A percentile compares a stretch with the other conserved stretches of the same genome.
phyloP scores from a whole-genome alignment of 73 alveolate species.

The Stentor coeruleus region DNA sequence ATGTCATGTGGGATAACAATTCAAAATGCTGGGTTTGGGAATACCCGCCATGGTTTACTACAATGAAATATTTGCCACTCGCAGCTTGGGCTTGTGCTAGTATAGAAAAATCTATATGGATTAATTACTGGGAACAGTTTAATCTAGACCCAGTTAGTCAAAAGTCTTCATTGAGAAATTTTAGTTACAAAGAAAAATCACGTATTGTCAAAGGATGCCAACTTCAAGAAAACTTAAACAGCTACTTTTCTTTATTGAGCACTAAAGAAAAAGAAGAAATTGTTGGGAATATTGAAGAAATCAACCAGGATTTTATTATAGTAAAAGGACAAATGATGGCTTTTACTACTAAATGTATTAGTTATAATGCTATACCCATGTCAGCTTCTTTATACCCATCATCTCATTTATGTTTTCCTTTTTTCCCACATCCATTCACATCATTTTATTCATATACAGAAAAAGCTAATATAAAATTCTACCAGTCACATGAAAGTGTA shows the following conservation, averaged over 20 bases:
- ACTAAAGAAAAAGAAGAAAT: neutral
- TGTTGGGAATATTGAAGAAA: slow-evolving; percentile 9
- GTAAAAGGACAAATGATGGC: neutral
- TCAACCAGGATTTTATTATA: neutral
- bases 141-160: neutral
- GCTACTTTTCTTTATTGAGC: neutral
- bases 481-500: neutral
- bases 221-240: no score
- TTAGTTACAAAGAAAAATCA: neutral
- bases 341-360: neutral
- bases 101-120: neutral
- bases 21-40: slow-evolving; percentile 18
- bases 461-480: neutral
- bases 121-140: neutral
- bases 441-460: neutral
- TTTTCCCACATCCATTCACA: neutral
- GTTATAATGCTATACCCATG: neutral
- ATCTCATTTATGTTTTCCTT: neutral
- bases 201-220: neutral
- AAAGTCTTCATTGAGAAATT: neutral
- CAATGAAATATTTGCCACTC: neutral
- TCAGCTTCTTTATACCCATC: neutral
- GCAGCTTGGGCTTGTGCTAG: slow-evolving; percentile 22
- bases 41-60: slow-evolving; percentile 1
- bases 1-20: neutral